Conservation (phyloP, 1,139 yeast genomes). For the Waltiozyma sp. region DNA sequence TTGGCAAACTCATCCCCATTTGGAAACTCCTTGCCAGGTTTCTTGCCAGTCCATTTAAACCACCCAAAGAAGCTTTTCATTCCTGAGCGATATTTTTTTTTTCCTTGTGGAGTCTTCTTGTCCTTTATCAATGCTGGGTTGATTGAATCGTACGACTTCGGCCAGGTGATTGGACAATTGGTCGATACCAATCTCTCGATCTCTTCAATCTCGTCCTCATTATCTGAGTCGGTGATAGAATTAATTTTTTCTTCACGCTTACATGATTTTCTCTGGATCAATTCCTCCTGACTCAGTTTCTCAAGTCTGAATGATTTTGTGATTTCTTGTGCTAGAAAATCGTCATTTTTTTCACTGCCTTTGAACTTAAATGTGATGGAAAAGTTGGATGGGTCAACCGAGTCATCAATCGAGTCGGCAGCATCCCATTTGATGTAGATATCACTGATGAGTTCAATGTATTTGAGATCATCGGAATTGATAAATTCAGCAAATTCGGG, state of each 20-base stretch:
- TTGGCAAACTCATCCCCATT: slow-evolving; percentile 61
- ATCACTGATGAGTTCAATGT: slow-evolving; percentile 47
- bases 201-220: slow-evolving; percentile 39
- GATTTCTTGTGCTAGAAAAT: slow-evolving; percentile 39
- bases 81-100: slow-evolving; percentile 51
- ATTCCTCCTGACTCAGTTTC: slow-evolving; percentile 18
- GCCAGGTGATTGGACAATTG: slow-evolving; percentile 48
- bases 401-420: slow-evolving; percentile 22
- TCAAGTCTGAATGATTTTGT: slow-evolving; percentile 42
- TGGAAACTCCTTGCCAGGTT: slow-evolving; percentile 65
- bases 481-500: slow-evolving; percentile 67
- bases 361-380: slow-evolving; percentile 42
- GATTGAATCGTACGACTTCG: slow-evolving; percentile 37
- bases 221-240: slow-evolving; percentile 11
- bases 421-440: slow-evolving; percentile 42
- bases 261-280: slow-evolving; percentile 2
- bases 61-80: slow-evolving; percentile 69
- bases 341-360: slow-evolving; percentile 19
- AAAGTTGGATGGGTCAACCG: slow-evolving; percentile 37
- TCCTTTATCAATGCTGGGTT: slow-evolving; percentile 39
- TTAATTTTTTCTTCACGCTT: slow-evolving; percentile 5
- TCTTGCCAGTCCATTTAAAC: slow-evolving; percentile 65
- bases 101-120: slow-evolving; percentile 36
- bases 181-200: slow-evolving; percentile 36
- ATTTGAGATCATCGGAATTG: slow-evolving; percentile 57